Base-by-base conservation (phyloP, 441 rosid genomes). In the Populus trichocarpa region DNA sequence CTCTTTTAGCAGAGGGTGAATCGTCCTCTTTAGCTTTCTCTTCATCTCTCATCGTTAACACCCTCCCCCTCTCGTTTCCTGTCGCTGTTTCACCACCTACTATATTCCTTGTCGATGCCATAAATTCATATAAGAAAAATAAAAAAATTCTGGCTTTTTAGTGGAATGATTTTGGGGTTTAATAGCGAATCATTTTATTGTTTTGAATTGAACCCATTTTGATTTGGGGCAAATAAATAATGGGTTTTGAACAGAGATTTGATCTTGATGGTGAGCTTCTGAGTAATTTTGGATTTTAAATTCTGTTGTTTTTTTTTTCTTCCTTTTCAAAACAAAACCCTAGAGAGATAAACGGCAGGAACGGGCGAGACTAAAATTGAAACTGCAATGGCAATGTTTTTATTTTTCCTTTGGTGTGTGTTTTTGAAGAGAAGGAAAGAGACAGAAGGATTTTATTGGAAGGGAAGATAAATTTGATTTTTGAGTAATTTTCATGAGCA, bases 1-100 rank as follows among this genome's bases (percentile, higher is more conserved):
- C 81, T 73, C 88, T 85, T 80, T 93, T 94, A 11, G 84, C 86
- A 28, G 87, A 75, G 35, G 95, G 93, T 25, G 98, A 92, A 79
- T 90, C 95, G 38, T 84, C 92, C 20, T 81, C 89, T 81, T 84
- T 89, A 69, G 57, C 88, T 81, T 22, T 83, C 85, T 90, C 95
- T 75, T 88, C 95, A 84, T 88, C 98, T 73, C 90, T 85, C 71
- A 77, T 68, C 20, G 40, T 35, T 40, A 23, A 35, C 77, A 77
- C 40, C 25, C 59, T 77, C 71, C 33, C 46, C 11, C 79, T 81
- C 61, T 53, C 61, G 61, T 53, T 53, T 5, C 61, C 61, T 53
- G 61, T 53, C 2, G 61, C 5, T 2, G 84, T 81, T 69, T 89
- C 95, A 32, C 87, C 83, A 73, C 30, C 30, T 28, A 77, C 75